Evolutionary conservation across 164 flowering plant genomes (phyloP), one percentile per base, ranked within the genome.

Genomic region (Platanus orientalis): DNA sequence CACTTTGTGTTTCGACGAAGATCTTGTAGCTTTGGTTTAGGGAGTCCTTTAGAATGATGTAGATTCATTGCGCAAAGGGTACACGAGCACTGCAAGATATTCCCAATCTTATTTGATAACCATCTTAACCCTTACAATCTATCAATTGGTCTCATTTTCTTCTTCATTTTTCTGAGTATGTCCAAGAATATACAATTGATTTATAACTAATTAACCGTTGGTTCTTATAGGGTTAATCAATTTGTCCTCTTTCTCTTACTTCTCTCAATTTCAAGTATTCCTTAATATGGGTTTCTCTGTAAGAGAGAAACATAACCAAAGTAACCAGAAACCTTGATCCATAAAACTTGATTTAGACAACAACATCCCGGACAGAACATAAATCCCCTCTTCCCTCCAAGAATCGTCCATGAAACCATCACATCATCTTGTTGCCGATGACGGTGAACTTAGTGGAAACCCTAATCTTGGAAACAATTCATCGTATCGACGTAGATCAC

Each of bases 221-320:
- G 29, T 26, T 16, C 14, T 26, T 14, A 11, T 53, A 27, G 56
- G 56, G 32, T 53, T 53, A 32, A 12, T 53, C n/a, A 14, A 2
- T 45, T 19, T 19, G 4, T 16, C 16, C 16, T 1, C 49, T 20
- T 49, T 4, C 26, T 45, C 30, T 53, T 12, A 3, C 14, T 27
- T 53, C 9, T 53, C 28, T 52, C 55, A 3, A 53, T 53, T 27
- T 26, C 7, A 17, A 26, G 14, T 25, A 11, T 20, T 49, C n/a
- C 24, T 11, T 26, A 30, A 16, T 54, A 84, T 90, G 96, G 91
- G 92, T 69, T 78, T 83, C 54, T 82, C 86, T 64, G 87, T 73
- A 7, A 79, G 96, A 68, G 96, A 90, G 6, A 90, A 85, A 67
- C 80, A 80, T 63, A 70, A 77, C 65, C 72, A 89, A 11, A 65